These are phyloP conservation scores for Ambrosiella xylebori DNA, from an alignment of 2,329 filamentous ascomycete genomes.

Conservation along the genomic window DNA sequence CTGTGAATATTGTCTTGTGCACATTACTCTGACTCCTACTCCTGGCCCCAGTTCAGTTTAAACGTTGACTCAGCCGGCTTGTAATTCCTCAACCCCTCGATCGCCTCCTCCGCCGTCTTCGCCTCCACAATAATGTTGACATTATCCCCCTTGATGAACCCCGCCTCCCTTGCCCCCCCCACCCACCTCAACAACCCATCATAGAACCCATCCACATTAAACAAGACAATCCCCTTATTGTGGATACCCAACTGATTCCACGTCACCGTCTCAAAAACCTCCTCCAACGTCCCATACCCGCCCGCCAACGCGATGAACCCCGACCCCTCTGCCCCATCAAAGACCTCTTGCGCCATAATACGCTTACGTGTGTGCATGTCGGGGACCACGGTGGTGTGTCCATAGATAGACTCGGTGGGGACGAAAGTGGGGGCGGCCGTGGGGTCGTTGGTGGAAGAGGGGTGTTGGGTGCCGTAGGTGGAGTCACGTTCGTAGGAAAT, in stretches of 20 bases:
- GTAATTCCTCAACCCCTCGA: conserved; percentile 56
- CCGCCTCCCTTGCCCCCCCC: conserved; percentile 51
- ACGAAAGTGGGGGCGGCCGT: conserved; percentile 19
- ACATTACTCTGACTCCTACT: conserved; percentile 23
- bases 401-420: conserved; percentile 51
- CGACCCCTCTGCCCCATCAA: conserved; percentile 61
- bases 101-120: conserved; percentile 51
- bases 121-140: conserved; percentile 65
- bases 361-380: conserved; percentile 96
- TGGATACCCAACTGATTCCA: conserved; percentile 98
- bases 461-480: conserved; percentile 26
- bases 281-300: conserved; percentile 89
- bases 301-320: conserved; percentile 82
- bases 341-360: conserved; percentile 79
- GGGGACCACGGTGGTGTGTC: conserved; percentile 69
- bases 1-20: not conserved
- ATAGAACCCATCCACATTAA: conserved; percentile 86
- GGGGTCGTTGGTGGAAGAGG: conserved; percentile 26
- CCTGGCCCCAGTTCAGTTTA: conserved; percentile 64
- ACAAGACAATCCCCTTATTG: conserved; percentile 56
- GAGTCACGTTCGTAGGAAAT: conserved; percentile 59
- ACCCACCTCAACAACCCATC: conserved; percentile 76
- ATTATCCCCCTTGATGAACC: conserved; percentile 59
- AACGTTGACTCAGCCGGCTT: conserved; percentile 57
- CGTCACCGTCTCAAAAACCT: conserved; percentile 77